phyloP scores from a whole-genome alignment of 2,329 filamentous ascomycete species.

The Graphium sp. region DNA sequence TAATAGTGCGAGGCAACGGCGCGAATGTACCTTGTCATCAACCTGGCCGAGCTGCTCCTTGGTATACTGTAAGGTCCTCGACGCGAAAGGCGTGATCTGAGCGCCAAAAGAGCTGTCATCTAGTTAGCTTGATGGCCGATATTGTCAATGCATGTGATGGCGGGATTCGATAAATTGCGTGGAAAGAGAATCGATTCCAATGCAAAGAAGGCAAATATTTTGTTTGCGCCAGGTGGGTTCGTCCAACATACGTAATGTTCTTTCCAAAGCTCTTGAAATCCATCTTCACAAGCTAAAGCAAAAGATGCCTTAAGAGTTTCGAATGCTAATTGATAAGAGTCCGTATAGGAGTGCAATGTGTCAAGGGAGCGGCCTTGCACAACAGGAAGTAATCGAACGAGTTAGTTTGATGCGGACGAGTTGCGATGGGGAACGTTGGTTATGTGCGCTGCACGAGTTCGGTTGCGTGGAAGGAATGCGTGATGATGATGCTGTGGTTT shows the following conservation, averaged over 20 bases:
- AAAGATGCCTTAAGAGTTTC: too few relatives aligned
- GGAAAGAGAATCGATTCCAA: constrained; percentile 5
- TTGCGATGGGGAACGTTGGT: too few relatives aligned
- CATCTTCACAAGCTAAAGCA: constrained; percentile 20
- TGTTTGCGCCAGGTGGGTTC: constrained; percentile 2
- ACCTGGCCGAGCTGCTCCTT: constrained; percentile 94
- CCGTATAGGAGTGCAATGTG: too few relatives aligned
- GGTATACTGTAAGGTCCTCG: constrained; percentile 90
- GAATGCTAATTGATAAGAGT: too few relatives aligned
- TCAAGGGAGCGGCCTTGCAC: too few relatives aligned
- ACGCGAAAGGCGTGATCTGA: constrained; percentile 80
- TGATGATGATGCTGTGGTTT: too few relatives aligned
- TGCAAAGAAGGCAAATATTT: constrained; percentile 2
- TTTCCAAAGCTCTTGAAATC: constrained; percentile 44
- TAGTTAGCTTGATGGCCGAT: constrained; percentile 9
- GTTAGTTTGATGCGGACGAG: too few relatives aligned
- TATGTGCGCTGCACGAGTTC: too few relatives aligned
- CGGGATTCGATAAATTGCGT: constrained; percentile 1
- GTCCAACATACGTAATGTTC: constrained; percentile 30
- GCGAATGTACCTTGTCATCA: constrained; percentile 62
- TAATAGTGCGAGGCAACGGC: background rate
- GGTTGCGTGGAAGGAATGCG: too few relatives aligned
- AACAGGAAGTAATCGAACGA: too few relatives aligned
- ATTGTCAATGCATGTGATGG: constrained; percentile 4
- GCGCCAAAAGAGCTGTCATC: constrained; percentile 45